phyloP scores from a whole-genome alignment of 2,329 filamentous ascomycete genomes.

The Verticillium tricorpus region DNA sequence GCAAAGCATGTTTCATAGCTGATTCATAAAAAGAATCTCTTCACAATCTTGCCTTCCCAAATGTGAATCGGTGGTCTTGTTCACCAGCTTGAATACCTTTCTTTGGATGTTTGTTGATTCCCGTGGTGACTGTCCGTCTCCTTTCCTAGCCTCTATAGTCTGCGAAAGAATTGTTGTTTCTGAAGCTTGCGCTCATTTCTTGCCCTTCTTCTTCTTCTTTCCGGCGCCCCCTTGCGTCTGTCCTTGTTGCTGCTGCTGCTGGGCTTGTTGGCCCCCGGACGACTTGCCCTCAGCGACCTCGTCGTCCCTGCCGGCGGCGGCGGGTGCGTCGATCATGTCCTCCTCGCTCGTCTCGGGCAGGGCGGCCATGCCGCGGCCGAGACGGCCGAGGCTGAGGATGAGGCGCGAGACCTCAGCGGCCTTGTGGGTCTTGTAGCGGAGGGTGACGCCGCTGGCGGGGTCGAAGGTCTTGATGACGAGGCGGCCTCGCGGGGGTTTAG shows the following conservation, averaged over 20 bases:
- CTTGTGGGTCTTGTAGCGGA: slow-evolving; percentile 91
- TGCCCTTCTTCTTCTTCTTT: slow-evolving; percentile 70
- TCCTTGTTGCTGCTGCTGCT: slow-evolving; percentile 12
- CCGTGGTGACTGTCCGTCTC: too few relatives aligned
- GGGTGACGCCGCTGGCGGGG: slow-evolving; percentile 69
- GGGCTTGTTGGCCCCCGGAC: slow-evolving; percentile 22
- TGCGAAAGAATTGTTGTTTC: not conserved
- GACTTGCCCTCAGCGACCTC: slow-evolving; percentile 22
- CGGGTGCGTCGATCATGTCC: slow-evolving; percentile 34
- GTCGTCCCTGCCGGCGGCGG: slow-evolving; percentile 19
- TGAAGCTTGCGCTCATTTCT: slow-evolving; percentile 44
- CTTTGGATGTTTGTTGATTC: too few relatives aligned
- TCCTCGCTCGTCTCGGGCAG: slow-evolving; percentile 40
- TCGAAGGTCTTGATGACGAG: slow-evolving; percentile 90
- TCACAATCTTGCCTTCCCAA: not conserved
- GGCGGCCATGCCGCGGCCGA: slow-evolving; percentile 67
- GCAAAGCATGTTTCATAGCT: not conserved
- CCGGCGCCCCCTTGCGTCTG: slow-evolving; percentile 28
- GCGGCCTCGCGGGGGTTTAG: slow-evolving; percentile 56
- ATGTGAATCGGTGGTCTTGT: not conserved
- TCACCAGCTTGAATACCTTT: too few relatives aligned
- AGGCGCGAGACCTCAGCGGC: slow-evolving; percentile 84
- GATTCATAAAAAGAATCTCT: not conserved
- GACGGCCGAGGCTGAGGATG: slow-evolving; percentile 68
- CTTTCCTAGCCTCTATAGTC: too few relatives aligned